A percentile compares a stretch with the other conserved stretches of the same genome.
These are phyloP conservation scores for Trypanosomatidae sp. DNA, from an alignment of 208 protist genomes.

Conservation along the genomic window DNA sequence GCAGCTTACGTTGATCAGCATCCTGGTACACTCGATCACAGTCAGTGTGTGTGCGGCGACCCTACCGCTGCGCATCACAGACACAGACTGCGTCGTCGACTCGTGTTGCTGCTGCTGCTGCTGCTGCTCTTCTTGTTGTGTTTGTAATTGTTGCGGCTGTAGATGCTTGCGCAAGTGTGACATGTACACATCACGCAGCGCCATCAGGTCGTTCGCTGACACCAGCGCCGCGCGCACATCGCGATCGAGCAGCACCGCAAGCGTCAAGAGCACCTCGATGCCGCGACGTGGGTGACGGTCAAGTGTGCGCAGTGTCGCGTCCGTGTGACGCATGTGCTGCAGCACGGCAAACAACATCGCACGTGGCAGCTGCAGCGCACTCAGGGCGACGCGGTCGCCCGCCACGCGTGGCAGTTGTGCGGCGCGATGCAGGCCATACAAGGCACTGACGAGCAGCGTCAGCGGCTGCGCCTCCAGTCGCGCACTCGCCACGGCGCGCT, in stretches of 20 bases:
- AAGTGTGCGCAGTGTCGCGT: background rate
- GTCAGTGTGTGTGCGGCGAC: too few species aligned
- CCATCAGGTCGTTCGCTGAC: too few species aligned
- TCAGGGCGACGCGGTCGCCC: conserved; percentile 2
- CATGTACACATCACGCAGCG: too few species aligned
- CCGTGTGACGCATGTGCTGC: conserved; percentile 15
- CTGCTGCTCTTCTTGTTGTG: too few species aligned
- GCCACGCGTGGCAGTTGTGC: conserved; percentile 4
- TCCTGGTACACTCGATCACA: too few species aligned
- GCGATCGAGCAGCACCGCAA: conserved; percentile 5
- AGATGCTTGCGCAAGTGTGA: too few species aligned
- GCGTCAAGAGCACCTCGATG: conserved; percentile 10
- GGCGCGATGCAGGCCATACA: conserved; percentile 41
- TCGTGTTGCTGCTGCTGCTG: too few species aligned
- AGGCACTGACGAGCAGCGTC: conserved; percentile 29
- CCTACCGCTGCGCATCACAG: too few species aligned
- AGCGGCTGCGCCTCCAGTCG: conserved; percentile 57
- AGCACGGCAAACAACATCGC: conserved; percentile 41
- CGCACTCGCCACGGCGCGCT: conserved; percentile 17
- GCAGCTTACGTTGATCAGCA: too few species aligned
- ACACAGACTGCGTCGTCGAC: too few species aligned
- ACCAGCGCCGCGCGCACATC: too few species aligned
- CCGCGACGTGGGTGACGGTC: background rate
- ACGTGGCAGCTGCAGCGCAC: conserved; percentile 12
- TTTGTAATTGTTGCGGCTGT: too few species aligned